Base-by-base conservation (phyloP, 2,329 filamentous ascomycete genomes). In the Fusarium ramigenum region DNA sequence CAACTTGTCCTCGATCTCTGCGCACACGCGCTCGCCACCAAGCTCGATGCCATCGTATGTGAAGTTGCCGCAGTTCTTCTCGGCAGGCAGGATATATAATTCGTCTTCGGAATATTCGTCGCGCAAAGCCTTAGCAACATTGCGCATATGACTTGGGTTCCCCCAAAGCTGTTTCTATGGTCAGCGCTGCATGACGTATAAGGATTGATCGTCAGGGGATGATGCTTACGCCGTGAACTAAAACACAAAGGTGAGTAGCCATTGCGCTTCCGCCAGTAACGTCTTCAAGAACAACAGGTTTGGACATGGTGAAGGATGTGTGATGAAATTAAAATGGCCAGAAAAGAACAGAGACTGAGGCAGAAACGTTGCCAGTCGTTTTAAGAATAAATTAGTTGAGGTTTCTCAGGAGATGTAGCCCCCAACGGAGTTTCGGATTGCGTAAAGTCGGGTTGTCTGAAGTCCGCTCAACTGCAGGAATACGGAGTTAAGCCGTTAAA, bases 241-340 rank as follows among this genome's bases (percentile, higher is more conserved):
- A 86, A 46, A 96, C 92, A 78, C 91, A 93, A 70, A 96, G 89
- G 80, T 95, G 93, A 73, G 92, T 87, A 53, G 91, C 90, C 66
- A 87, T 83, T 49, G 79, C 60, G 77, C 82, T 86, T 72, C 87
- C 87, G 72, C 88, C 88, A 67, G 83, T 85, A 77, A 85, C 85
- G 72, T 78, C 75, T 56, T 69, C 61, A 12, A 73, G 54, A 21
- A 32, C 59, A 15, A 65, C 60, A 37, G 69, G 49, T 40, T 66
- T 63, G 28, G 71, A 64, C 75, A 77, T 77, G 67, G 28, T 66
- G 57, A 25, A 46, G 53, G 34, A 54, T 32, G 83, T 79, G 30
- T n/a, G 49, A 43, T 37, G 12, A 18, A 23, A 60, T 50, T 40
- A 2, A 10, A 46, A 53, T 53, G 12, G 10, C 19, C n/a, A 39